Evolutionary conservation across 2,329 filamentous ascomycete genomes (phyloP).

Genomic region (Tolypocladium endophyticum): DNA sequence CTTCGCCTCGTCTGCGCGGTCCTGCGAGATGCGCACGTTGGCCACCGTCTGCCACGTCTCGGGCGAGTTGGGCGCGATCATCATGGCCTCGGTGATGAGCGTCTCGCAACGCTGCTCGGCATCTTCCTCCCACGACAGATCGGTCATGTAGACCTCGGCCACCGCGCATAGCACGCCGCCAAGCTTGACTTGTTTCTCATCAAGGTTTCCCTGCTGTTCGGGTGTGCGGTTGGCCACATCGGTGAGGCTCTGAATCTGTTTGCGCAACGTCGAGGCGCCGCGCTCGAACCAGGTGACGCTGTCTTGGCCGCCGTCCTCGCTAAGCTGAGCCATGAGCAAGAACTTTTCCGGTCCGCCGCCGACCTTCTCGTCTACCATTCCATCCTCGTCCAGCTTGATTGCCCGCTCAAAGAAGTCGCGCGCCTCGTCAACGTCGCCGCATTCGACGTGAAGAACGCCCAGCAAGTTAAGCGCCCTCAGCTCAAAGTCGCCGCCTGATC

Average conservation of each 20-base stretch:
- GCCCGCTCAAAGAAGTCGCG: constrained; percentile 63
- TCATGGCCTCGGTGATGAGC: constrained; percentile 80
- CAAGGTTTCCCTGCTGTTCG: constrained; percentile 32
- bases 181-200: constrained; percentile 69
- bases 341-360: constrained; percentile 92
- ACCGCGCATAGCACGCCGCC: constrained; percentile 90
- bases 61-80: constrained; percentile 69
- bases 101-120: constrained; percentile 82
- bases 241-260: constrained; percentile 56
- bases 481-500: constrained; percentile 35
- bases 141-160: constrained; percentile 97
- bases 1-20: constrained; percentile 66
- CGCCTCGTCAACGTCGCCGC: constrained; percentile 71
- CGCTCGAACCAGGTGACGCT: constrained; percentile 58
- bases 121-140: constrained; percentile 85
- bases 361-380: constrained; percentile 54
- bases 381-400: constrained; percentile 66
- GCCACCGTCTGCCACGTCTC: constrained; percentile 95
- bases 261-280: constrained; percentile 62
- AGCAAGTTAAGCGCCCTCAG: constrained; percentile 64
- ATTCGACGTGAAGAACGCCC: constrained; percentile 72
- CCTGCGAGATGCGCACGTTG: constrained; percentile 85
- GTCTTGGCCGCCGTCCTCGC: constrained; percentile 55
- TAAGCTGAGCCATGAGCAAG: constrained; percentile 86
- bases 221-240: constrained; percentile 26